Conservation (phyloP, 768 basidiomycete species). For the Candolleomyces eurysporus region DNA sequence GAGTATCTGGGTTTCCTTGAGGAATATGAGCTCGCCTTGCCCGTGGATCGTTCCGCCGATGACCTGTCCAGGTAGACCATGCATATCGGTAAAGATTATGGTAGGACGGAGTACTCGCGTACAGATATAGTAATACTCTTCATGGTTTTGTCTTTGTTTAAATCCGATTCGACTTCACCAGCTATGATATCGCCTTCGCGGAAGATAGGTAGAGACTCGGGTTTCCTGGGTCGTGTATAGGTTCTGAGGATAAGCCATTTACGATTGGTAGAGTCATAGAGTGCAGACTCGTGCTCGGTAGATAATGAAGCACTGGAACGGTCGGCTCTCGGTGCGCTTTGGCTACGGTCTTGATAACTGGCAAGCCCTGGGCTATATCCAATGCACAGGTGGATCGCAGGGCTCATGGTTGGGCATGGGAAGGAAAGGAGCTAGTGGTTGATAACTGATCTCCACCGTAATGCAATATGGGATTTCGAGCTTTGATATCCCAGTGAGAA, state of each 20-base stretch:
- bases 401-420: not conserved
- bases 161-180: conserved; percentile 46
- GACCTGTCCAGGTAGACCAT: too few relatives aligned
- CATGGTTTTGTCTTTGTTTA: conserved; percentile 42
- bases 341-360: not conserved
- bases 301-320: not conserved
- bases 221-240: not conserved
- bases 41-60: conserved; percentile 32
- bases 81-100: not conserved
- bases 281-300: not conserved
- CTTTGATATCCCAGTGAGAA: not conserved
- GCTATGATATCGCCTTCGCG: conserved; percentile 46
- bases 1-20: conserved; percentile 26
- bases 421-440: not conserved
- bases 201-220: conserved; percentile 38
- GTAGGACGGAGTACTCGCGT: conserved; percentile 12
- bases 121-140: conserved; percentile 50
- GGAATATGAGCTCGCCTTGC: conserved; percentile 53
- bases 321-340: not conserved
- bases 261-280: not conserved
- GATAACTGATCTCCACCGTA: not conserved
- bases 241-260: conserved; percentile 5
- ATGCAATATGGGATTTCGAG: not conserved
- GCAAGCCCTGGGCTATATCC: not conserved
- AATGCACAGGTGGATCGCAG: not conserved